These are phyloP conservation scores for Exophiala aquamarina DNA, from an alignment of 2,329 filamentous ascomycete species.

Conservation along the genomic window DNA sequence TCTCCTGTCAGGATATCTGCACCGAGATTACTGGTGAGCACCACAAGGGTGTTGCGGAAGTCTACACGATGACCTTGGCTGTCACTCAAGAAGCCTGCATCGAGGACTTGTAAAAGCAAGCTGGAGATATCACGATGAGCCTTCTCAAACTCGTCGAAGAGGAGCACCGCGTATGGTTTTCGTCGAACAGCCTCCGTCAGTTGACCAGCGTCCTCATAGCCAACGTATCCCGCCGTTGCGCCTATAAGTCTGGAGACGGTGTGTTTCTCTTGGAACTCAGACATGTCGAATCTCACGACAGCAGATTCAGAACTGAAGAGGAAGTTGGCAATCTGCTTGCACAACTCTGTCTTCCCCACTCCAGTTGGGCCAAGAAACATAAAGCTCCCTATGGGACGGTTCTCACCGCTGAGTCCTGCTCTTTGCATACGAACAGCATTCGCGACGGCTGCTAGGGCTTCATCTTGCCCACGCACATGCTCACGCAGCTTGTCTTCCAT, in stretches of 20 bases:
- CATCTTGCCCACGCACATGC: conserved; percentile 88
- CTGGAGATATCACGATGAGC: conserved; percentile 93
- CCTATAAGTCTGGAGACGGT: conserved; percentile 92
- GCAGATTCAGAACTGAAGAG: conserved; percentile 90
- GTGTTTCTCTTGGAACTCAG: conserved; percentile 95
- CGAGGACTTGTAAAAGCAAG: conserved; percentile 86
- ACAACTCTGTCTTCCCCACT: conserved; percentile 95
- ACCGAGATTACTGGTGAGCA: conserved; percentile 92
- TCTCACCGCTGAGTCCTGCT: conserved; percentile 87
- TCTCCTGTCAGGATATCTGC: conserved; percentile 84
- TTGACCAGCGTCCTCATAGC: conserved; percentile 95
- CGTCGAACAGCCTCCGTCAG: conserved; percentile 91
- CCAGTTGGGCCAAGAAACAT: conserved; percentile 98
- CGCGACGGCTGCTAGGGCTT: conserved; percentile 85
- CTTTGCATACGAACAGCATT: conserved; percentile 93
- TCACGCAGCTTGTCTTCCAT: conserved; percentile 90
- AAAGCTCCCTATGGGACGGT: conserved; percentile 87
- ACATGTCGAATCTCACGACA: conserved; percentile 95
- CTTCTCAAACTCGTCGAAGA: conserved; percentile 98
- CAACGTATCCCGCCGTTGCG: conserved; percentile 89
- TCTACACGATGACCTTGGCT: conserved; percentile 95
- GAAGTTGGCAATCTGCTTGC: conserved; percentile 92
- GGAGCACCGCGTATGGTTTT: conserved; percentile 90
- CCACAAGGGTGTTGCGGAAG: conserved; percentile 94
- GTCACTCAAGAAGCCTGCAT: conserved; percentile 94